Evolutionary conservation across 805 yeast species (phyloP).

Genomic region (Ogataea haglerorum): DNA sequence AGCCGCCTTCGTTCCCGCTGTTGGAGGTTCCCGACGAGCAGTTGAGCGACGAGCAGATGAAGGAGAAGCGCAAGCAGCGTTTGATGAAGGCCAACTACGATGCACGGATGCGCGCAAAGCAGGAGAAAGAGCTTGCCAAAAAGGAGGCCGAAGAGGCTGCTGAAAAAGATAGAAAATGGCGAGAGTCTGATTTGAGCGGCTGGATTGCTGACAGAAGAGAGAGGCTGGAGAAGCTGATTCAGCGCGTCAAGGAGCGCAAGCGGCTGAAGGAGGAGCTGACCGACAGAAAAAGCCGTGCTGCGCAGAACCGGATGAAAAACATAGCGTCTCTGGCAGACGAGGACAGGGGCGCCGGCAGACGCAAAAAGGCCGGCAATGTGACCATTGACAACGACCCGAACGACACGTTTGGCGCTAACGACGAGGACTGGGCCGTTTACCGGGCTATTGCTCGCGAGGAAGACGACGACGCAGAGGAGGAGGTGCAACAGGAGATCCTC

Average conservation of each 20-base stretch:
- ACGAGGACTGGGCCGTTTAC: conserved; percentile 92
- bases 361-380: conserved; percentile 52
- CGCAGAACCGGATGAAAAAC: conserved; percentile 88
- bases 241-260: conserved; percentile 59
- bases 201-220: conserved; percentile 77
- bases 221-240: conserved; percentile 57
- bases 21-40: conserved; percentile 83
- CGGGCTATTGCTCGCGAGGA: conserved; percentile 73
- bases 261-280: conserved; percentile 73
- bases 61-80: conserved; percentile 82
- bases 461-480: conserved; percentile 78
- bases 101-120: conserved; percentile 78
- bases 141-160: conserved; percentile 58
- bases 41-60: conserved; percentile 71
- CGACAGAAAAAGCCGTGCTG: conserved; percentile 87
- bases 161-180: conserved; percentile 70
- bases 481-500: conserved; percentile 56
- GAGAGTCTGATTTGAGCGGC: conserved; percentile 64
- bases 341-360: conserved; percentile 28
- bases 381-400: conserved; percentile 87
- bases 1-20: conserved; percentile 64
- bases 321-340: conserved; percentile 85
- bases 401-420: conserved; percentile 93
- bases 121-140: conserved; percentile 68
- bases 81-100: conserved; percentile 83